Conservation (phyloP, 2,329 filamentous ascomycete species). For the Exophiala calicioides region DNA sequence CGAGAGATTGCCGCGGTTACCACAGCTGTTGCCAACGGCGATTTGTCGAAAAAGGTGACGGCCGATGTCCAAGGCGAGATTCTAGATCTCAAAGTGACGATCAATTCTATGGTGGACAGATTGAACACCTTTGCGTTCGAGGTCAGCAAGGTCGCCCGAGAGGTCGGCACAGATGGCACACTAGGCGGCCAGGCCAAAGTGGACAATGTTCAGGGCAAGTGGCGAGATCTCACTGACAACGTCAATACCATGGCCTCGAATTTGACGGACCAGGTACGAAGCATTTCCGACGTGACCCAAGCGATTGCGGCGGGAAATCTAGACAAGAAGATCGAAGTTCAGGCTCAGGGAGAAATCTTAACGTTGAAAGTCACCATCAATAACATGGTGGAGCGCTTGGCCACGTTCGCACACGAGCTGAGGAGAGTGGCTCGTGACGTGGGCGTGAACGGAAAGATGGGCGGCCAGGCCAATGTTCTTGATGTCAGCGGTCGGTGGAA, state of each 20-base stretch:
- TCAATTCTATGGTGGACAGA: constrained; percentile 68
- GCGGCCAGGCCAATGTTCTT: constrained; percentile 90
- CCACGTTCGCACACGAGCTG: constrained; percentile 94
- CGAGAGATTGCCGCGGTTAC: constrained; percentile 97
- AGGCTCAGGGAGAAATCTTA: constrained; percentile 91
- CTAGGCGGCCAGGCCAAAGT: constrained; percentile 66
- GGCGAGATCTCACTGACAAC: constrained; percentile 67
- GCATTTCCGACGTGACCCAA: constrained; percentile 91
- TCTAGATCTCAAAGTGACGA: constrained; percentile 87
- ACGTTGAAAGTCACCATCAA: constrained; percentile 96
- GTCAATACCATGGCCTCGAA: constrained; percentile 69
- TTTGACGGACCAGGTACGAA: constrained; percentile 70
- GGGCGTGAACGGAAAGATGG: constrained; percentile 97
- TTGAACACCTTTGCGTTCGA: constrained; percentile 66
- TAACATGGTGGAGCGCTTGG: constrained; percentile 95
- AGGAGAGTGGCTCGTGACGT: constrained; percentile 96
- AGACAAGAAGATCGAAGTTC: constrained; percentile 92
- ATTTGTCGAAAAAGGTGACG: constrained; percentile 93
- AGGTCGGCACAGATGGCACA: constrained; percentile 65
- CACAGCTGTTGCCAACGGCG: constrained; percentile 89
- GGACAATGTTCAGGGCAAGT: constrained; percentile 66
- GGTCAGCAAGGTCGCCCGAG: constrained; percentile 65
- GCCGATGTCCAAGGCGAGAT: constrained; percentile 95
- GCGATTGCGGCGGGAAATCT: constrained; percentile 95
- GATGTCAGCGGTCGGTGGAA: constrained; percentile 95